Conservation (phyloP, 495 filamentous ascomycete genomes). For the Aspergillus indologenus region DNA sequence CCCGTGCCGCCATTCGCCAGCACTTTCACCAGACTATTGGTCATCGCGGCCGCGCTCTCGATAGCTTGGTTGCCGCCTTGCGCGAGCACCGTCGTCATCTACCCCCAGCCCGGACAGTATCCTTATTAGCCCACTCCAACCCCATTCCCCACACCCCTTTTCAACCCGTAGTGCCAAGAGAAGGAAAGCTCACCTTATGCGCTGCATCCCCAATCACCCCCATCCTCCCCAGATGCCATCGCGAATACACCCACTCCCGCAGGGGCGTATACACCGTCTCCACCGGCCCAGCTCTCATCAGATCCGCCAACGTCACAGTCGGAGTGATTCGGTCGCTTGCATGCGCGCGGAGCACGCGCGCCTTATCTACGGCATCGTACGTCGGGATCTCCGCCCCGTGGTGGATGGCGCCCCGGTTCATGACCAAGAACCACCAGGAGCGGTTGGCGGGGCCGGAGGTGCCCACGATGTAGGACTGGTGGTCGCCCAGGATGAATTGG, state of each 20-base stretch:
- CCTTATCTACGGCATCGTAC: conserved; percentile 33
- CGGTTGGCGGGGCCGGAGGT: conserved; percentile 20
- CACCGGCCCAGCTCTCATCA: conserved; percentile 11
- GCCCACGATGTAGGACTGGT: conserved; percentile 23
- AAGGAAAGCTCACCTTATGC: conserved; percentile 21
- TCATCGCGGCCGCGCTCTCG: conserved; percentile 5
- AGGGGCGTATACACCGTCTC: conserved; percentile 17
- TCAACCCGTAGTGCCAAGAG: background rate
- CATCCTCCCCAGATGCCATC: conserved; percentile 24
- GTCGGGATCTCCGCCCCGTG: conserved; percentile 31
- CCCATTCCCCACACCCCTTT: too few species aligned
- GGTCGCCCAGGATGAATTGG: conserved; percentile 18
- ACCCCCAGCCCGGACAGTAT: too few species aligned
- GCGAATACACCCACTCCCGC: conserved; percentile 25
- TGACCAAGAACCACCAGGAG: conserved; percentile 24
- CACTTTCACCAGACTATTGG: conserved; percentile 6
- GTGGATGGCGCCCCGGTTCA: conserved; percentile 24
- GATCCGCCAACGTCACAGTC: conserved; percentile 19
- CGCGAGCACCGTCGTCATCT: conserved; percentile 4
- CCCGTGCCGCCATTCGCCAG: background rate
- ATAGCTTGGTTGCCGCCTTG: conserved; percentile 11
- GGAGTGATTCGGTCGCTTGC: conserved; percentile 30
- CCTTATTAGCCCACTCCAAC: too few species aligned
- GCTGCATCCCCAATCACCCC: conserved; percentile 28
- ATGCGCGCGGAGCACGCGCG: conserved; percentile 20